Conservation (phyloP, 805 yeast genomes). For the Tetrapisispora nanseiensis region DNA sequence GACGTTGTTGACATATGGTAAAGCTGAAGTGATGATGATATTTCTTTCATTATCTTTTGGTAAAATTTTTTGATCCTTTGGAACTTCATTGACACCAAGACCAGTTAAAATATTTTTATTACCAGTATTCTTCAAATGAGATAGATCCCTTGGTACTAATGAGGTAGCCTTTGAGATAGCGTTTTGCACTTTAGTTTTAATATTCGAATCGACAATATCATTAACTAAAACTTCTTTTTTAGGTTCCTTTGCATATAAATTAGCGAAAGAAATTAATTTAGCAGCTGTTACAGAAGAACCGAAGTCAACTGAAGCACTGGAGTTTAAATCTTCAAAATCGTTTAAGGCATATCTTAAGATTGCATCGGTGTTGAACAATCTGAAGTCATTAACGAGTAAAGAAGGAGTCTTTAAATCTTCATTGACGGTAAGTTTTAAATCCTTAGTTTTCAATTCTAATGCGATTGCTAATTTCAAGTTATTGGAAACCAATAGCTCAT, state of each 20-base stretch:
- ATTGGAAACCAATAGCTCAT: conserved; percentile 19
- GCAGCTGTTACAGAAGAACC: conserved; percentile 35
- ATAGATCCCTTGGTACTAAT: conserved; percentile 23
- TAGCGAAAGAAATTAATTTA: conserved; percentile 50
- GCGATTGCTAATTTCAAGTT: conserved; percentile 28
- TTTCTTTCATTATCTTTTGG: conserved; percentile 72
- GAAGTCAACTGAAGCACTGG: too few species aligned
- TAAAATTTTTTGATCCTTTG: conserved; percentile 33
- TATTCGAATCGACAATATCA: not conserved
- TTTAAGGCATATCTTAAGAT: conserved; percentile 52
- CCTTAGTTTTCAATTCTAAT: conserved; percentile 19
- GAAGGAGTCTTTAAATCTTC: conserved; percentile 20
- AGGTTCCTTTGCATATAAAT: conserved; percentile 39
- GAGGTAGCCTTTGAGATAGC: conserved; percentile 41
- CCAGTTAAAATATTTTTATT: conserved; percentile 22
- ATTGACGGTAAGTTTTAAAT: conserved; percentile 15
- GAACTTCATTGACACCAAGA: conserved; percentile 12
- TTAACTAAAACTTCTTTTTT: conserved; percentile 7
- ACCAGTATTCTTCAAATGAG: conserved; percentile 35
- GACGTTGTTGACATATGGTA: conserved; percentile 96
- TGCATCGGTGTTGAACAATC: conserved; percentile 56
- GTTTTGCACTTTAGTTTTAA: conserved; percentile 19
- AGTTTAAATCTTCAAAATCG: conserved; percentile 35
- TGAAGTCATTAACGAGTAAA: conserved; percentile 27
- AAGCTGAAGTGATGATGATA: conserved; percentile 85